Evolutionary conservation across 495 filamentous ascomycete species (phyloP), one percentile per base, ranked within the genome.

Genomic region (Talaromyces proteolyticus): DNA sequence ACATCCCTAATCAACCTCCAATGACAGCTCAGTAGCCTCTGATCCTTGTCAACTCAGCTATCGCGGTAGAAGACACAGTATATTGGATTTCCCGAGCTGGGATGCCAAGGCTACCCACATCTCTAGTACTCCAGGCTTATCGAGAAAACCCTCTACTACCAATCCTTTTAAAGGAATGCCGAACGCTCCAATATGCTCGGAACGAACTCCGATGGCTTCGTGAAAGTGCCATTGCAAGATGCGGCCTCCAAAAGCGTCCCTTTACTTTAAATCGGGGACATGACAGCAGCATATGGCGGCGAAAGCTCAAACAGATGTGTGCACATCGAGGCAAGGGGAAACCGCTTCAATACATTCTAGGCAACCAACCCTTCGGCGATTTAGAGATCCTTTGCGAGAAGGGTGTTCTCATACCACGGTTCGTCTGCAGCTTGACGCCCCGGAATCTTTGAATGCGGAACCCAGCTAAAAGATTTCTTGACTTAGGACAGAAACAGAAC

Each of bases 311-410:
- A 25, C 54, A 62, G 1, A 72, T 87, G 49, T 89, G 84, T 49
- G 49, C 61, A 11, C 58, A 75, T 29, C 75, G 93, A 36, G 74
- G 79, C 2, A 63, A 53, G 22, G 91, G 91, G 1, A 67, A 77
- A 34, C 93, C 93, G 0, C 69, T 98, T 6, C 93, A 97, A 60
- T 98, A 96, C 59, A 78, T 96, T 10, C 72, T 98, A 3, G 91
- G 91, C 0, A 81, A 82, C 14, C 91, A 97, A 59, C 91, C 87
- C 11, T 96, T 98, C 60, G 91, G 91, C 0, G 70, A 82, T 2
- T 64, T 96, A 11, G 84, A 91, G 37, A 87, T 98, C n/a, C 66
- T 75, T 36, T 95, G 89, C 55, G 65, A 68, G 29, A 76, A 69
- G 12, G 87, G 87, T 0, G 91, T 96, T 1, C 64, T 98, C 40